A percentile compares a stretch with the other conserved stretches of the same genome.
Conservation (phyloP, 257 asterid species). For the Salvia splendens region DNA sequence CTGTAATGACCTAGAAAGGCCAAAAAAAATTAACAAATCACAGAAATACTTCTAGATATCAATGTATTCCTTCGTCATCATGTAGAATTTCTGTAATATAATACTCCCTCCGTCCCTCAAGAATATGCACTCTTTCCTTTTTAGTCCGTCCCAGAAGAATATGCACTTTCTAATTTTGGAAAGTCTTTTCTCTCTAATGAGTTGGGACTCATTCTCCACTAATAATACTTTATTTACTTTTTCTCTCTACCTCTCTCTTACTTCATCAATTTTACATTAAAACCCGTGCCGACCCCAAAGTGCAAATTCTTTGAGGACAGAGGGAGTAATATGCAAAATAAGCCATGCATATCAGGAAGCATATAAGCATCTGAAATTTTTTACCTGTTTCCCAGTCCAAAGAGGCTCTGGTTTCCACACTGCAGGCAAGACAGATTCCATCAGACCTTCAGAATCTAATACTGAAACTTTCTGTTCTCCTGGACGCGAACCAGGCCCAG, state of each 20-base stretch:
- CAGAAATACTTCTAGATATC: conserved; percentile 5
- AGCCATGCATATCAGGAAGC: conserved; percentile 18
- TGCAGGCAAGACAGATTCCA: conserved; percentile 70
- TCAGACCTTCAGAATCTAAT: conserved; percentile 59
- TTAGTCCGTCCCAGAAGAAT: too few species aligned
- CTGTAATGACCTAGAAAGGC: conserved; percentile 73
- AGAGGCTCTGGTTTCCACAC: conserved; percentile 94
- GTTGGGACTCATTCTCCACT: too few species aligned
- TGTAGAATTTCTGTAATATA: background rate
- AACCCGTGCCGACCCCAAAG: too few species aligned
- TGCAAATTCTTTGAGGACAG: too few species aligned
- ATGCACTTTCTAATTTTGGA: too few species aligned
- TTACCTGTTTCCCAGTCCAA: conserved; percentile 99
- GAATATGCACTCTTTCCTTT: too few species aligned
- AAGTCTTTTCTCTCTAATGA: too few species aligned
- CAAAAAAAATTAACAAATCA: conserved; percentile 3
- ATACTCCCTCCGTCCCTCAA: too few species aligned
- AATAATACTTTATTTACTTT: too few species aligned
- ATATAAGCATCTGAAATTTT: conserved; percentile 18
- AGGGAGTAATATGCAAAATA: background rate
- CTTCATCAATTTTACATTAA: too few species aligned
- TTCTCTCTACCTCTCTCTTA: too few species aligned
- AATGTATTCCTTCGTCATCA: background rate
- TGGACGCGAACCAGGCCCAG: conserved; percentile 43
- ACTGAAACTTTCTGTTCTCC: conserved; percentile 54